These are phyloP conservation scores for Rhamnella rubrinervis DNA, from an alignment of 331 rosid species.

Conservation along the genomic window DNA sequence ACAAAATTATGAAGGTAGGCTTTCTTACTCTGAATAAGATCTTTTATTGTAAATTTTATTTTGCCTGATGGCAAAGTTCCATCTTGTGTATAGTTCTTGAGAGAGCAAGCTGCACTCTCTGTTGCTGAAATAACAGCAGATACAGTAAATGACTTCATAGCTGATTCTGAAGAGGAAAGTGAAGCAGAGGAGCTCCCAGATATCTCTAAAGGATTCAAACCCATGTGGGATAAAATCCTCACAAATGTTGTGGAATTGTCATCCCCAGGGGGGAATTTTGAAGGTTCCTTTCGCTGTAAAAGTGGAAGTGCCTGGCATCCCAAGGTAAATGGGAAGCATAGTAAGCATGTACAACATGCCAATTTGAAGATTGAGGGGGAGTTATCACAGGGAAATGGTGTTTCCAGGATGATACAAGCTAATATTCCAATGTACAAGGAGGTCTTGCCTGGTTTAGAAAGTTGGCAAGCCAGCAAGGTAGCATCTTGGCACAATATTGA, in stretches of 20 bases:
- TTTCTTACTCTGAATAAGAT: constrained; percentile 19
- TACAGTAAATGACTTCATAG: constrained; percentile 62
- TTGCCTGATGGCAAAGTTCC: constrained; percentile 26
- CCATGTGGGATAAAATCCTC: constrained; percentile 46
- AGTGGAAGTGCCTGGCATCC: constrained; percentile 68
- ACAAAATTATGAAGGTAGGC: constrained; percentile 94
- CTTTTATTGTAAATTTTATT: neutral
- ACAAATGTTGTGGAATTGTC: constrained; percentile 50
- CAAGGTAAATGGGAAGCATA: constrained; percentile 88
- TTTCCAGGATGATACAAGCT: constrained; percentile 57
- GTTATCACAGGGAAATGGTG: constrained; percentile 56
- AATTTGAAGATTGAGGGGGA: constrained; percentile 63
- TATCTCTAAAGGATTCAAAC: constrained; percentile 47
- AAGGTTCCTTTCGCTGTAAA: constrained; percentile 32
- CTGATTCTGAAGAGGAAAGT: constrained; percentile 74
- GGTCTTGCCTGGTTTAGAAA: constrained; percentile 88
- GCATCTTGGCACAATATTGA: constrained; percentile 86
- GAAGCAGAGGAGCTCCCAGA: constrained; percentile 59
- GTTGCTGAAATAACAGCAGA: constrained; percentile 91
- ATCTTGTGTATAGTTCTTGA: constrained; percentile 67
- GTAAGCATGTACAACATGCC: constrained; percentile 53
- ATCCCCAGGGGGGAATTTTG: constrained; percentile 38
- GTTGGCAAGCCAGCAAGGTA: constrained; percentile 83
- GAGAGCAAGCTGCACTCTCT: constrained; percentile 88
- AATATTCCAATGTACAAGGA: constrained; percentile 74